phyloP scores from a whole-genome alignment of 2,329 filamentous ascomycete species.

The Trichoderma simmonsii region DNA sequence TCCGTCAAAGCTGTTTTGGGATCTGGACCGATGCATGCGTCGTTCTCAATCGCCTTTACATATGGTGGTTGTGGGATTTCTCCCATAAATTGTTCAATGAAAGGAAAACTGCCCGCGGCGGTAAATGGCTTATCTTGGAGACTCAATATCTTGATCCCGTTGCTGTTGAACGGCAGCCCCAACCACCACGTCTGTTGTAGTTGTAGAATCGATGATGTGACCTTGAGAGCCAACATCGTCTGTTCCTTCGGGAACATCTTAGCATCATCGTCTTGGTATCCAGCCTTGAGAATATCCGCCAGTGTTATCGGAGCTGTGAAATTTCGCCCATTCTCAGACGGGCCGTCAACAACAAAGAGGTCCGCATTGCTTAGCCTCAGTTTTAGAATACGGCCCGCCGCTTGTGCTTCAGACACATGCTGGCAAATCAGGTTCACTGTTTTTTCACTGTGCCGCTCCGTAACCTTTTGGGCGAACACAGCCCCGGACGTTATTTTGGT shows the following conservation, averaged over 20 bases:
- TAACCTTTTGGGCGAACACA: neutral
- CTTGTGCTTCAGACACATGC: neutral
- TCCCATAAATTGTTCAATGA: neutral
- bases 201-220: neutral
- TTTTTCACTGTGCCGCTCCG: neutral
- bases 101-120: neutral
- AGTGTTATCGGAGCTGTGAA: neutral
- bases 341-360: neutral
- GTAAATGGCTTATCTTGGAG: neutral
- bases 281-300: neutral
- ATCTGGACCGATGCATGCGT: neutral
- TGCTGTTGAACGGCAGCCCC: neutral
- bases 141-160: neutral
- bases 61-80: neutral
- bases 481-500: rapidly evolving
- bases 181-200: neutral
- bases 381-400: neutral
- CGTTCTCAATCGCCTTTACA: neutral
- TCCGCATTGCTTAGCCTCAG: neutral
- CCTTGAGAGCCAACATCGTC: neutral
- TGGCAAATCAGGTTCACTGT: neutral
- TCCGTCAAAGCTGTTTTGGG: slow-evolving; percentile 1
- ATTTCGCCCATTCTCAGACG: neutral
- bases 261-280: neutral
- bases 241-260: neutral